A percentile compares a stretch with the other conserved stretches of the same genome.
Evolutionary conservation across 768 basidiomycete genomes (phyloP).

Genomic region (Postia placenta): DNA sequence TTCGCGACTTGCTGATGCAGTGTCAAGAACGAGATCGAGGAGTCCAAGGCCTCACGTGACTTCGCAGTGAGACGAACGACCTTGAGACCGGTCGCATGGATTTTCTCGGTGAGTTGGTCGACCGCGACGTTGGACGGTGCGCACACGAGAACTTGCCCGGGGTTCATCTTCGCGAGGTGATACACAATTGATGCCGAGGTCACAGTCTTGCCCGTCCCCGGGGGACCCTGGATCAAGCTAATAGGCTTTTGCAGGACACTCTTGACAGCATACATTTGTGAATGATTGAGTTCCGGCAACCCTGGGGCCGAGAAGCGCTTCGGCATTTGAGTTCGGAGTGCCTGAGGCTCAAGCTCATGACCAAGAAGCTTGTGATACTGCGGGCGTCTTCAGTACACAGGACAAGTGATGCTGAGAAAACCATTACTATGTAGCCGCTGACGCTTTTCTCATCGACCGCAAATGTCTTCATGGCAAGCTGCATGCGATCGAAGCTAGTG

Average conservation of each 20-base stretch:
- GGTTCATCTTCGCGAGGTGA: constrained; percentile 99
- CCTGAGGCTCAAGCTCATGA: constrained; percentile 94
- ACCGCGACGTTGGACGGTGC: constrained; percentile 99
- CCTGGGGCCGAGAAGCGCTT: constrained; percentile 97
- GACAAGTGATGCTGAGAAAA: too few relatives aligned
- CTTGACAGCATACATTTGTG: constrained; percentile 99
- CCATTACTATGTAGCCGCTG: constrained; percentile 76
- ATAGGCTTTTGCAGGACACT: constrained; percentile 97
- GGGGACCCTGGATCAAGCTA: constrained; percentile 96
- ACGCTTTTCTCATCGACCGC: constrained; percentile 99
- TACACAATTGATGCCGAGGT: constrained; percentile 99
- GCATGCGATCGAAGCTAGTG: constrained; percentile 99
- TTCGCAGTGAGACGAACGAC: constrained; percentile 97
- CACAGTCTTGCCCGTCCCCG: constrained; percentile 98
- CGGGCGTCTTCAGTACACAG: neutral
- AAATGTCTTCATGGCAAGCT: constrained; percentile 99
- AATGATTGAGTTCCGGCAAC: constrained; percentile 96
- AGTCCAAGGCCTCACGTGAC: constrained; percentile 95
- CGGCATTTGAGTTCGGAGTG: constrained; percentile 87
- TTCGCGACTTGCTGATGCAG: constrained; percentile 97
- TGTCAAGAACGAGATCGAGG: constrained; percentile 90
- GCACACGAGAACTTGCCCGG: constrained; percentile 97
- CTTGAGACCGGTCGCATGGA: constrained; percentile 97
- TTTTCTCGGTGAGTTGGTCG: constrained; percentile 98
- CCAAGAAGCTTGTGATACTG: constrained; percentile 98